Percentiles rank a stretch among this genome's conserved stretches.
phyloP scores from a whole-genome alignment of 2,329 filamentous ascomycete species.

The Lachnellula cervina region DNA sequence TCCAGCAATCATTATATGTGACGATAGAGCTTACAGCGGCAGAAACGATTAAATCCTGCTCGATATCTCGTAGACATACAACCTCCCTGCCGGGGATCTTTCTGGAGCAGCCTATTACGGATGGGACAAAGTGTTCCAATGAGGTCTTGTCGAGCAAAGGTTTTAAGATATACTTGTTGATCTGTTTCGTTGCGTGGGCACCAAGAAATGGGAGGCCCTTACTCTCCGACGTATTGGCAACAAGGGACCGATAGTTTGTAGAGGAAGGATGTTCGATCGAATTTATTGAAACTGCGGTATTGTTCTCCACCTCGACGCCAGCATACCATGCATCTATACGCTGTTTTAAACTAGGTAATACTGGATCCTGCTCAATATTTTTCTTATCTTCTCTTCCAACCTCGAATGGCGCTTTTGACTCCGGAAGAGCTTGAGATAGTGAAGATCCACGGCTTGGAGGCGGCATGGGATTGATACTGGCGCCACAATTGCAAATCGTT shows the following conservation, averaged over 20 bases:
- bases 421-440: too few species aligned
- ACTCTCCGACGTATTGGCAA: not conserved
- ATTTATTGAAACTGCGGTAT: not conserved
- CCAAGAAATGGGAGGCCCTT: not conserved
- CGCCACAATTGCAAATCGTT: not conserved
- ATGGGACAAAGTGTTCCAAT: not conserved
- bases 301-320: not conserved
- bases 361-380: not conserved
- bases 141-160: not conserved
- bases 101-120: not conserved
- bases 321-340: not conserved
- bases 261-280: not conserved
- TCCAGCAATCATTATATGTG: not conserved
- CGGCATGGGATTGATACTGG: too few species aligned
- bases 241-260: not conserved
- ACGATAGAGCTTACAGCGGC: not conserved
- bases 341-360: not conserved
- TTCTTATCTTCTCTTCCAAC: not conserved
- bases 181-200: not conserved
- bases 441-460: too few species aligned
- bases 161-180: not conserved
- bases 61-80: not conserved
- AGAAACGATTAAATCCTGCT: not conserved
- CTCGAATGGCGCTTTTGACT: too few species aligned
- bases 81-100: not conserved